phyloP scores from a whole-genome alignment of 2,329 filamentous ascomycete species.

The Fusarium chuoi region DNA sequence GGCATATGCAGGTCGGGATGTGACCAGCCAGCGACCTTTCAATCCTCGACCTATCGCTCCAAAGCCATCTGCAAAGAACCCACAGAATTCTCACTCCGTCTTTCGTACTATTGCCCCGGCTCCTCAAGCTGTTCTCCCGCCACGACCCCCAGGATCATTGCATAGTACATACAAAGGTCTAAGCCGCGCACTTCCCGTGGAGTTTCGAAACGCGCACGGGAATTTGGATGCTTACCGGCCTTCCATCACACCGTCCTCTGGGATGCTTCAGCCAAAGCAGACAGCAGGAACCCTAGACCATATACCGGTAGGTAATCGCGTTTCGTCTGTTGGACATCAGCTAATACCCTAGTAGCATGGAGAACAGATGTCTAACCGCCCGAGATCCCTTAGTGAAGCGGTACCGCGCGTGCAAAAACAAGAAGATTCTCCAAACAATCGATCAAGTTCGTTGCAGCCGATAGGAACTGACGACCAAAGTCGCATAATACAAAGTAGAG shows the following conservation, averaged over 20 bases:
- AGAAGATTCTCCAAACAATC: background rate
- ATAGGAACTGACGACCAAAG: background rate
- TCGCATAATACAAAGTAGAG: background rate
- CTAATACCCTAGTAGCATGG: background rate
- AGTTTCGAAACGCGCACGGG: background rate
- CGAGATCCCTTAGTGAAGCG: constrained; percentile 9
- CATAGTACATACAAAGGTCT: background rate
- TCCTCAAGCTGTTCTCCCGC: background rate
- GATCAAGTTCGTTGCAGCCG: constrained; percentile 7
- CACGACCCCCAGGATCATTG: too few species aligned
- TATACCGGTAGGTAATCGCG: background rate
- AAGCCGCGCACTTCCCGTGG: background rate
- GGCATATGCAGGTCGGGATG: constrained; percentile 56
- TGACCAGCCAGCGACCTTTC: constrained; percentile 44
- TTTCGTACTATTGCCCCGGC: constrained; percentile 25
- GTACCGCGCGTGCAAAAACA: background rate
- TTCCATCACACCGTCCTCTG: background rate
- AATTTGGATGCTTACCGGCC: background rate
- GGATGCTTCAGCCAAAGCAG: background rate
- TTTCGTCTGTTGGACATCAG: background rate
- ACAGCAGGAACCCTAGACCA: background rate
- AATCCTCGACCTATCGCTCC: constrained; percentile 50
- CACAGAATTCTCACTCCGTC: background rate
- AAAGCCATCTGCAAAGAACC: constrained; percentile 35
- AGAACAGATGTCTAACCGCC: background rate